Conservation (phyloP, 306 rosid species). For the Canavalia gladiata region DNA sequence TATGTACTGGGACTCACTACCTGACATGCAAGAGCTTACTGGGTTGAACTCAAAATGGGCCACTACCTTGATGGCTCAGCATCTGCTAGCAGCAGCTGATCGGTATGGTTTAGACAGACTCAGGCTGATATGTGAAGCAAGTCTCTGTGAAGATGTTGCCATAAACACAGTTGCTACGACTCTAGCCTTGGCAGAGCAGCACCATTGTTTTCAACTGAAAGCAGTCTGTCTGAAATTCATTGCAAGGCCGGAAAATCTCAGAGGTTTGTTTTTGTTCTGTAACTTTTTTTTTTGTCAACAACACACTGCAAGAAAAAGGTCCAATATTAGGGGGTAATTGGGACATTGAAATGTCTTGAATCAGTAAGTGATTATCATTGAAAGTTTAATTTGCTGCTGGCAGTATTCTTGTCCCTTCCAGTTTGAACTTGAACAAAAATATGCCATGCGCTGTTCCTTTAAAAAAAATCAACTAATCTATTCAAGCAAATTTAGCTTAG, state of each 20-base stretch:
- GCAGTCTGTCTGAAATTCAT: conserved; percentile 84
- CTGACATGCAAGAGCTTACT: conserved; percentile 78
- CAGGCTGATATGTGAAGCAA: conserved; percentile 73
- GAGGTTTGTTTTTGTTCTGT: conserved; percentile 57
- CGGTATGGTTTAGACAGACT: conserved; percentile 84
- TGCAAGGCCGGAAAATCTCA: conserved; percentile 83
- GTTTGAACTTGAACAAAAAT: not conserved
- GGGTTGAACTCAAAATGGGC: conserved; percentile 74
- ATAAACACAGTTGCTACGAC: conserved; percentile 89
- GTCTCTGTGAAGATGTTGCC: conserved; percentile 74
- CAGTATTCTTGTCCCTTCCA: not conserved
- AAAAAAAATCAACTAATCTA: not conserved
- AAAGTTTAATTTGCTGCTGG: conserved; percentile 8
- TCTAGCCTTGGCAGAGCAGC: conserved; percentile 92
- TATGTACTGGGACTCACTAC: conserved; percentile 82
- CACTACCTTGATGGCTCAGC: conserved; percentile 83
- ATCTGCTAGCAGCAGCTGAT: conserved; percentile 92
- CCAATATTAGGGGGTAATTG: not conserved
- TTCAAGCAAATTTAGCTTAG: not conserved
- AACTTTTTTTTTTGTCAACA: conserved; percentile 20
- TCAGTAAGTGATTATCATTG: not conserved
- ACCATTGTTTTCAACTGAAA: conserved; percentile 88
- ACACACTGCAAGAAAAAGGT: not conserved
- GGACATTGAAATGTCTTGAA: conserved; percentile 4
- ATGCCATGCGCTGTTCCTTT: not conserved